Evolutionary conservation across 331 rosid genomes (phyloP).

Genomic region (Arachis monticola): DNA sequence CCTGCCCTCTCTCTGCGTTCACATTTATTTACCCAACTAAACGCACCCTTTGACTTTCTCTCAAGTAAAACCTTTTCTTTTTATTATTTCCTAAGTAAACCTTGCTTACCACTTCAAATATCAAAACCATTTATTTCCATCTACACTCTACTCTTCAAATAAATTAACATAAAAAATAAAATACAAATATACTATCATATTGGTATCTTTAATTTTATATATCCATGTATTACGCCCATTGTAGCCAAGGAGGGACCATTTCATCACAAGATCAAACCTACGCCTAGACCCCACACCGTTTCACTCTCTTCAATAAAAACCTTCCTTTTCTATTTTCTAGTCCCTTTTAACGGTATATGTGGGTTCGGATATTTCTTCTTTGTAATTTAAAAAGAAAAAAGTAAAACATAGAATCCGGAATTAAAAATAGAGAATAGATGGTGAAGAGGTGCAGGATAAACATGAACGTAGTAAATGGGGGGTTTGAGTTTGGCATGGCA

Average conservation of each 20-base stretch:
- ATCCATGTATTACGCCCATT: no score
- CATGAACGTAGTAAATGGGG: constrained; percentile 81
- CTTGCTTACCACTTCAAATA: no score
- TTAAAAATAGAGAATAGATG: neutral
- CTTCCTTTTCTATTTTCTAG: neutral
- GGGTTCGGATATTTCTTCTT: neutral
- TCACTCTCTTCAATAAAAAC: constrained; percentile 36
- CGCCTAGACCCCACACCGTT: constrained; percentile 30
- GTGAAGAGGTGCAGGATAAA: constrained; percentile 50
- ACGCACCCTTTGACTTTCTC: constrained; percentile 18
- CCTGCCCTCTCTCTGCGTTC: neutral
- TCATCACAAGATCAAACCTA: constrained; percentile 6
- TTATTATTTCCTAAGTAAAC: no score
- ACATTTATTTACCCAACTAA: neutral
- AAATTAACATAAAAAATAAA: no score
- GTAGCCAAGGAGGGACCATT: constrained; percentile 24
- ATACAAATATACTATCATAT: no score
- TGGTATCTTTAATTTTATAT: neutral
- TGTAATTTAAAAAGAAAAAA: neutral
- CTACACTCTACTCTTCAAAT: no score
- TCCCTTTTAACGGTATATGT: neutral
- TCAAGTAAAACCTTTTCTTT: neutral
- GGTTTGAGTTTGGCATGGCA: constrained; percentile 50
- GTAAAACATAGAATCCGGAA: neutral
- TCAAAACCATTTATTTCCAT: no score